Evolutionary conservation across 2,329 filamentous ascomycete genomes (phyloP), one percentile per base, ranked within the genome.

Genomic region (Trichoderma sp.): DNA sequence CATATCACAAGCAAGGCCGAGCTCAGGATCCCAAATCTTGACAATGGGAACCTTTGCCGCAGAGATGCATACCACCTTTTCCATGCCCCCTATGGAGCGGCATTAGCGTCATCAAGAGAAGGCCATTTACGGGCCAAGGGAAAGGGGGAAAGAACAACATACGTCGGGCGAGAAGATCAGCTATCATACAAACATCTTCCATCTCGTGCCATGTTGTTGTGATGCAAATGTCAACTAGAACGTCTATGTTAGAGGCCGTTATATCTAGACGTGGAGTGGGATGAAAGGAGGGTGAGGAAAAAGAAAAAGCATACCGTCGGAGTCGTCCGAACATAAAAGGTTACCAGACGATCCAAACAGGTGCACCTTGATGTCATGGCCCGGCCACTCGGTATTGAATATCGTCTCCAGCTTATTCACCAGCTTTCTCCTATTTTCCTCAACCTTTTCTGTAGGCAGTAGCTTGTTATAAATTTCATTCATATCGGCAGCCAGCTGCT

Each of bases 281-380:
- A n/a, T 6, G 27, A 45, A 45, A 17, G 12, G 19, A 8, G 1
- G 13, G 17, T 6, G 10, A 22, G 19, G 53, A 5, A n/a, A 8
- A 9, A 57, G 32, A 7, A 27, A n/a, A 9, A 35, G n/a, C 89
- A 74, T 83, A 97, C 93, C 92, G 82, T 99, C 95, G 63, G 95
- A 99, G 76, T 97, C 93, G 78, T 93, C 94, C 37, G 94, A 97
- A 79, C 93, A 97, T 67, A 99, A 83, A 78, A 95, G 82, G 79
- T 99, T 99, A 57, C 95, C 95, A 5, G 95, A 98, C 5, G 95
- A 98, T n/a, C 95, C 95, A 84, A 99, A 99, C 17, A 98, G 88
- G 77, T 95, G 90, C 39, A 97, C 95, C 72, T 87, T 89, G 75
- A 97, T 97, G 70, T 96, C 87, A 74, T 93, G 90, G 1, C 92